Evolutionary conservation across 352 stramenopile species (phyloP), one percentile per base, ranked within the genome.

Genomic region (Globisporangium okanoganense): DNA sequence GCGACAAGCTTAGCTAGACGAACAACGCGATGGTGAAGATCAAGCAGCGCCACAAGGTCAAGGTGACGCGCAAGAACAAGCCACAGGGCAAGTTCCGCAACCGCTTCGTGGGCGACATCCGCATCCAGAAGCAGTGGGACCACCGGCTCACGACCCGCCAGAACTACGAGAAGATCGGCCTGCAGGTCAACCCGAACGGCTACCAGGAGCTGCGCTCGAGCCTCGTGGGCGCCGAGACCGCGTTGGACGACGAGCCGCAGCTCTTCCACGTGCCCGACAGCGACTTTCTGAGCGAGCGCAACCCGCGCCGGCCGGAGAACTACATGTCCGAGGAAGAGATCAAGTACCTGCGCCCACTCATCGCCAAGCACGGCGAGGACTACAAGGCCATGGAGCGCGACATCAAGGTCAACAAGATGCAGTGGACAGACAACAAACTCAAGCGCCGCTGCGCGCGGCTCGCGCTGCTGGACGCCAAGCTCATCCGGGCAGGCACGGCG

Each of bases 381-480:
- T 90, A 78, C 72, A 76, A 78, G 57, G 83, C 79, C 66, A 94
- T 94, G 84, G 75, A 69, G 64, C 76, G 82, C 57, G 84, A 94
- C 52, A 87, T 94, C 64, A 94, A 94, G 75, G 76, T 68, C 41
- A 94, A 94, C 77, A 84, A 84, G 58, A 85, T 87, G 78, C 84
- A 94, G 72, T 94, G 84, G 84, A 92, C 84, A 14, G 80, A 73
- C 55, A 70, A 76, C 50, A 92, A 91, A 63, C 70, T 94, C 38
- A 77, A 79, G 65, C 64, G 72, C 38, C 84, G 84, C 45, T 94
- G 82, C 62, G 84, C 81, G 55, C 82, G 84, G 57, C 69, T 94
- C 38, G 76, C 73, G 65, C 72, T 94, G 58, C 65, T 90, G 33
- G 84, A 94, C 65, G 81, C 83, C 61, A 90, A 87, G 51, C 55